Evolutionary conservation across 805 yeast species (phyloP).

Genomic region (Candida golubevii): DNA sequence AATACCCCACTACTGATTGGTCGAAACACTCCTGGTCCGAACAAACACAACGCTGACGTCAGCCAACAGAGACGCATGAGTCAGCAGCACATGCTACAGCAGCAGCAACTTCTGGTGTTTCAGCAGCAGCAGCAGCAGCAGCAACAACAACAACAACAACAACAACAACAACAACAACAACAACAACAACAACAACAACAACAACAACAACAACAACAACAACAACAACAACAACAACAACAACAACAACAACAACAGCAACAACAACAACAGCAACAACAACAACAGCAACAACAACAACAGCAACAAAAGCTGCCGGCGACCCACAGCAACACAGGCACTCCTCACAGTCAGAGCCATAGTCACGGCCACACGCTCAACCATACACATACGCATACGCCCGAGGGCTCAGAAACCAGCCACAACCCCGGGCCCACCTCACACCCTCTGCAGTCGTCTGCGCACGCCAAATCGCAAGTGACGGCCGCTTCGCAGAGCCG

Average conservation of each 20-base stretch:
- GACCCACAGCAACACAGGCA: neutral
- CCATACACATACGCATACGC: neutral
- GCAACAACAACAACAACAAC: slow-evolving; percentile 14
- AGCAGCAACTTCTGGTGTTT: slow-evolving; percentile 19
- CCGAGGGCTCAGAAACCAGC: neutral
- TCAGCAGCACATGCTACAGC: slow-evolving; percentile 15
- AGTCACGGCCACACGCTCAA: neutral
- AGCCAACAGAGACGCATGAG: neutral
- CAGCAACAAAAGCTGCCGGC: slow-evolving; percentile 18
- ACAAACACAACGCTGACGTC: neutral
- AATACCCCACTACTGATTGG: slow-evolving; percentile 7
- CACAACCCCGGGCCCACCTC: neutral
- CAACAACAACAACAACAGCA: slow-evolving; percentile 4
- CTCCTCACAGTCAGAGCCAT: neutral
- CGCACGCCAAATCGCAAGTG: neutral
- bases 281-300: slow-evolving; percentile 16
- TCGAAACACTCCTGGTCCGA: neutral
- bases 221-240: slow-evolving; percentile 13
- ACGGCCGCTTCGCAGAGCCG: no score
- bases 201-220: slow-evolving; percentile 19
- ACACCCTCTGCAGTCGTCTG: neutral
- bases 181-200: slow-evolving; percentile 1
- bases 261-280: slow-evolving; percentile 2
- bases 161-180: slow-evolving; percentile 4
- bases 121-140: slow-evolving; percentile 18